Conservation (phyloP, 306 rosid species). For the Begonia loranthoides region DNA sequence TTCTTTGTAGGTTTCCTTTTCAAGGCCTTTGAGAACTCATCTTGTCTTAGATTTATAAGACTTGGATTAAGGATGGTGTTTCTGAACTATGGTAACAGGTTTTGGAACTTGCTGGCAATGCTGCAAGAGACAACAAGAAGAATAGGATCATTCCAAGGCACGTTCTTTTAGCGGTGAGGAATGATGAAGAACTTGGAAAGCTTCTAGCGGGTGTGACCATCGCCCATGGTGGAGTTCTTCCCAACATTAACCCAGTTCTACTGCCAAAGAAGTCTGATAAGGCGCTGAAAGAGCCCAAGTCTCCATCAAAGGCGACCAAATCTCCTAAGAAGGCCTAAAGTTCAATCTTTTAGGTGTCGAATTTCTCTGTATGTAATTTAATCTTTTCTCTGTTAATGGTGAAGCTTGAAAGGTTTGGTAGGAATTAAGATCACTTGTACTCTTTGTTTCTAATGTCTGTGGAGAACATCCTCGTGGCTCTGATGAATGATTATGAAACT, state of each 20-base stretch:
- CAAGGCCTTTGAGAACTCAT: no score
- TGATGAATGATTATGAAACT: no score
- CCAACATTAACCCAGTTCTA: conserved; percentile 30
- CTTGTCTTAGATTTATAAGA: no score
- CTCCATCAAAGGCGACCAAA: conserved; percentile 23
- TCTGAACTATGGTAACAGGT: conserved; percentile 13
- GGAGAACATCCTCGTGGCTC: no score
- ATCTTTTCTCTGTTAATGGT: no score
- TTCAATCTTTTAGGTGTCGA: background rate
- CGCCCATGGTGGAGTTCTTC: conserved; percentile 33
- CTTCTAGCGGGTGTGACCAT: conserved; percentile 39
- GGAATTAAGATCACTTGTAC: no score
- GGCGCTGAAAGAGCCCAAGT: conserved; percentile 21
- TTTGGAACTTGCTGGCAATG: conserved; percentile 46
- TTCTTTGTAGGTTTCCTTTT: no score
- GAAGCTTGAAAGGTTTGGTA: no score
- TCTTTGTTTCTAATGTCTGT: no score
- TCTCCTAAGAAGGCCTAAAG: conserved; percentile 18
- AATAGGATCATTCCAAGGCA: conserved; percentile 34
- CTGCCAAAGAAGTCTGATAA: conserved; percentile 23
- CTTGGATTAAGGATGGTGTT: no score
- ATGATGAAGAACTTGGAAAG: conserved; percentile 39
- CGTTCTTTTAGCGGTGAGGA: conserved; percentile 33
- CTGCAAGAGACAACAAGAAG: conserved; percentile 38
- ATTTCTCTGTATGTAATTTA: conserved; percentile 7